These are phyloP conservation scores for Fusarium nodosum DNA, from an alignment of 2,329 filamentous ascomycete genomes.

Conservation along the genomic window DNA sequence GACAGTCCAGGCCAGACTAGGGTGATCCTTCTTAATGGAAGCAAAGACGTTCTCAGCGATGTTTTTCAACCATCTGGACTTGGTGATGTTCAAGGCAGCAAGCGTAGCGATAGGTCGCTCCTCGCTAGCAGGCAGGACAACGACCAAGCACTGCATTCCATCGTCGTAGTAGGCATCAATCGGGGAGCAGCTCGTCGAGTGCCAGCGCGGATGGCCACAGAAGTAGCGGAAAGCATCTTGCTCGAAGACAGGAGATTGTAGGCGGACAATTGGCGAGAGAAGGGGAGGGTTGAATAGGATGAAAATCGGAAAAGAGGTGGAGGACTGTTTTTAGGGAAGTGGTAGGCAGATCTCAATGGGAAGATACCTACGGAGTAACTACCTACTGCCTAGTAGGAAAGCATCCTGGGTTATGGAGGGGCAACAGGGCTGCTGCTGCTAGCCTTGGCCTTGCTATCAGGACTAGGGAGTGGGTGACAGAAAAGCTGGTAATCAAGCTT, in stretches of 20 bases:
- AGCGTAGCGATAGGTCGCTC: slow-evolving; percentile 81
- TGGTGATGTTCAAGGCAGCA: slow-evolving; percentile 92
- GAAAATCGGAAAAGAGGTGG: slow-evolving; percentile 10
- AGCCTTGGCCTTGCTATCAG: neutral
- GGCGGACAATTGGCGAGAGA: slow-evolving; percentile 20
- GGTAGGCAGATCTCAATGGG: slow-evolving; percentile 1
- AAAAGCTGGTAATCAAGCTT: neutral
- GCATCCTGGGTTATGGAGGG: slow-evolving; percentile 30
- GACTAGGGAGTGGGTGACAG: neutral
- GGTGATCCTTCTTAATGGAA: slow-evolving; percentile 92
- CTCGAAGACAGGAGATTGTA: slow-evolving; percentile 22
- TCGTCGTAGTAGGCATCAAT: slow-evolving; percentile 92
- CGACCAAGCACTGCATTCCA: slow-evolving; percentile 89
- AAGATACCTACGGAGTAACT: slow-evolving; percentile 1
- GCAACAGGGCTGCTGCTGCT: slow-evolving; percentile 25
- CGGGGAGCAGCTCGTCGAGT: slow-evolving; percentile 58
- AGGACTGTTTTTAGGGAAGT: slow-evolving; percentile 27
- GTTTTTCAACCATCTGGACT: slow-evolving; percentile 93
- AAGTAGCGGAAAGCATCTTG: slow-evolving; percentile 61
- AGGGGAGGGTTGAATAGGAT: slow-evolving; percentile 14
- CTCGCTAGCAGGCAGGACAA: slow-evolving; percentile 81
- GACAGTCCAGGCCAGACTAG: slow-evolving; percentile 95
- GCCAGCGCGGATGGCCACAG: slow-evolving; percentile 60
- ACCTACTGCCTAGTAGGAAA: no score
- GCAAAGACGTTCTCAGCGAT: slow-evolving; percentile 95